Evolutionary conservation across 2,329 filamentous ascomycete species (phyloP).

Genomic region (Diaporthe capsici): DNA sequence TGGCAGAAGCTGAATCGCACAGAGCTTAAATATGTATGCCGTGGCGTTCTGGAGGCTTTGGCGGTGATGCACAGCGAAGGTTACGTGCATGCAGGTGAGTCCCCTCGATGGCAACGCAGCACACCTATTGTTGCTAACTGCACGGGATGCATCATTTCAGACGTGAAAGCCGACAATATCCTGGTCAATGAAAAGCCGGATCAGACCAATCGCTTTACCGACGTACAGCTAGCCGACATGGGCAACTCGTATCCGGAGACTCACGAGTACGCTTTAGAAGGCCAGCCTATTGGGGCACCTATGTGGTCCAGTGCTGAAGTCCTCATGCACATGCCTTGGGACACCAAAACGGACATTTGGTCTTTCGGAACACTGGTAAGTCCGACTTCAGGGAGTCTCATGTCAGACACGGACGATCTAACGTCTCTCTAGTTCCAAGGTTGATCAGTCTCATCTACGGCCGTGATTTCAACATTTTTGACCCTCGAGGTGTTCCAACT

Average conservation of each 20-base stretch:
- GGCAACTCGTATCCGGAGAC: conserved; percentile 10
- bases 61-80: conserved; percentile 9
- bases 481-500: not conserved
- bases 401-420: not conserved
- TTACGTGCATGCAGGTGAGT: conserved; percentile 9
- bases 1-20: not conserved
- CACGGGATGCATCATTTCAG: not conserved
- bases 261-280: not conserved
- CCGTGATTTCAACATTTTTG: conserved; percentile 12
- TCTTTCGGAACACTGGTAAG: conserved; percentile 18
- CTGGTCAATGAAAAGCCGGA: not conserved
- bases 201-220: conserved; percentile 6
- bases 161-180: conserved; percentile 10
- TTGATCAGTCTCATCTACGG: conserved; percentile 15
- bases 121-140: not conserved
- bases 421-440: not conserved
- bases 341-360: conserved; percentile 15
- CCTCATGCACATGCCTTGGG: conserved; percentile 11
- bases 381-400: no score
- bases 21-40: not conserved
- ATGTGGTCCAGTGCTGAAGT: conserved; percentile 19
- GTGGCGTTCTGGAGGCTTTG: not conserved
- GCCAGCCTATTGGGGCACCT: conserved; percentile 4
- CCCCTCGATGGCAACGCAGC: not conserved
- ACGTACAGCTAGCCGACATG: conserved; percentile 8